Evolutionary conservation across 352 stramenopile genomes (phyloP).

Genomic region (Peronospora destructor): DNA sequence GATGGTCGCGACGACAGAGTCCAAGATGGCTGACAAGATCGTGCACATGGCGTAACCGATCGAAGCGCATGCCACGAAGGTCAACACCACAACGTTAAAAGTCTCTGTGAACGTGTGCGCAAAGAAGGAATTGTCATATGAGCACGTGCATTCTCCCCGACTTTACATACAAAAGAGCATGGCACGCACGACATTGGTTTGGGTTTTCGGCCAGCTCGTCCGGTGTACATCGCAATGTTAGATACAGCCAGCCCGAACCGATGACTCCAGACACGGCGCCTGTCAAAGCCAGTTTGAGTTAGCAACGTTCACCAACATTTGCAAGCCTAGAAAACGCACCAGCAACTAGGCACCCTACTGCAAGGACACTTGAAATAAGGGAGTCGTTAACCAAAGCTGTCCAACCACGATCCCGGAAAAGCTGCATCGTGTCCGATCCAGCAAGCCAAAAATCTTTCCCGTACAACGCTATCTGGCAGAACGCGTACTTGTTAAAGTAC

Average conservation of each 20-base stretch:
- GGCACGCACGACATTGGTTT: constrained; percentile 55
- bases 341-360: constrained; percentile 66
- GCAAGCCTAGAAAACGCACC: constrained; percentile 33
- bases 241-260: constrained; percentile 61
- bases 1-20: constrained; percentile 80
- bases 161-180: neutral
- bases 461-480: constrained; percentile 83
- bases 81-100: constrained; percentile 77
- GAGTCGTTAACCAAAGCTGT: constrained; percentile 73
- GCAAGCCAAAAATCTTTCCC: constrained; percentile 73
- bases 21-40: constrained; percentile 76
- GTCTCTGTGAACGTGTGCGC: constrained; percentile 42
- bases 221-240: constrained; percentile 60
- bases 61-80: constrained; percentile 60
- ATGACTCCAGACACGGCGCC: constrained; percentile 66
- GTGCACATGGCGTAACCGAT: constrained; percentile 83
- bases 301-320: neutral
- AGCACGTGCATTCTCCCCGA: neutral
- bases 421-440: constrained; percentile 66
- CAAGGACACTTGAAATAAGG: constrained; percentile 70
- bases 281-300: constrained; percentile 15
- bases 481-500: constrained; percentile 87
- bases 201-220: constrained; percentile 34
- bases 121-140: neutral
- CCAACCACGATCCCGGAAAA: constrained; percentile 79